Conservation (phyloP, 371 early-diverging fungal genomes). For the Actinomortierella wolfii region DNA sequence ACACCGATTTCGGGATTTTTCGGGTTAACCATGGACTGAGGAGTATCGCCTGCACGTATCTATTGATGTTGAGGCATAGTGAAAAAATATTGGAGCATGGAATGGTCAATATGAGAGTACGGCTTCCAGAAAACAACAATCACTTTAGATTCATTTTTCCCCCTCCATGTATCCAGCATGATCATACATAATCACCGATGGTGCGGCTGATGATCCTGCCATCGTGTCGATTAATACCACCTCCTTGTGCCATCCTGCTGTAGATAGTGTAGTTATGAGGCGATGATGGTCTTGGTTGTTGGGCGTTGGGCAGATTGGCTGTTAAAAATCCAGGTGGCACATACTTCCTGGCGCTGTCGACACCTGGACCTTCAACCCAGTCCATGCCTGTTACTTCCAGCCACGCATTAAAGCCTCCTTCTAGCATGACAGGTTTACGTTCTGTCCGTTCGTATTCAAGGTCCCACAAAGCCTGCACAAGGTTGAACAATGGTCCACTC, state of each 20-base stretch:
- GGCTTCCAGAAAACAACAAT: too few species aligned
- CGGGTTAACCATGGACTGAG: slow-evolving; percentile 42
- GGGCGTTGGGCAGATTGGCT: slow-evolving; percentile 2
- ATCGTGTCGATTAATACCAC: slow-evolving; percentile 38
- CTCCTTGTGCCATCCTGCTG: slow-evolving; percentile 24
- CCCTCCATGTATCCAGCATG: too few species aligned
- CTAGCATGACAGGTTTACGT: slow-evolving; percentile 66
- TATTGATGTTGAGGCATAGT: not conserved
- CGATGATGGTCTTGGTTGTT: slow-evolving; percentile 9
- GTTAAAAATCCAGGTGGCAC: slow-evolving; percentile 14
- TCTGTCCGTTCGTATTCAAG: slow-evolving; percentile 55
- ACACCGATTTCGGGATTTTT: slow-evolving; percentile 7
- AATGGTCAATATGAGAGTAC: too few species aligned
- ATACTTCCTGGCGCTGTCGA: slow-evolving; percentile 10
- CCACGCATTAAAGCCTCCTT: slow-evolving; percentile 85
- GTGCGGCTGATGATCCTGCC: slow-evolving; percentile 27
- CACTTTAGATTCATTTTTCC: too few species aligned
- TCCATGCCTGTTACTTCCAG: slow-evolving; percentile 46
- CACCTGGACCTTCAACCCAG: slow-evolving; percentile 45
- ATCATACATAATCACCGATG: slow-evolving; percentile 25
- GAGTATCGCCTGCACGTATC: slow-evolving; percentile 24
- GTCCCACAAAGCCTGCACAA: slow-evolving; percentile 60
- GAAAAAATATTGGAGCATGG: not conserved
- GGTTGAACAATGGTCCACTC: slow-evolving; percentile 18
- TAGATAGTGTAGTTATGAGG: slow-evolving; percentile 10